Conservation (phyloP, 2,329 filamentous ascomycete species). For the Arthrobotrys pseudoclavata region DNA sequence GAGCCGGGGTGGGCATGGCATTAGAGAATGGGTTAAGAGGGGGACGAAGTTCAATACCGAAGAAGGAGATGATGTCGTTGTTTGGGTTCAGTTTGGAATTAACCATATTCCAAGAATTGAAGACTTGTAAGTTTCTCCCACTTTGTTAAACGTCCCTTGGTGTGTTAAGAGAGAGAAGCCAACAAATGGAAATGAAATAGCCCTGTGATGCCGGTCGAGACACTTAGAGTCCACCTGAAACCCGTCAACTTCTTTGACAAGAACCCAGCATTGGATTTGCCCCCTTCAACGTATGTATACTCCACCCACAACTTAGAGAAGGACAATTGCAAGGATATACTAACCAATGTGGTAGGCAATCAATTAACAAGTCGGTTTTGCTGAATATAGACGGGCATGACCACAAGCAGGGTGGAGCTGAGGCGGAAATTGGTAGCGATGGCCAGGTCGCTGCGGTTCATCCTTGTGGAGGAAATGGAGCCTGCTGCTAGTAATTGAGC, state of each 20-base stretch:
- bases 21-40: constrained; percentile 70
- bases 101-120: constrained; percentile 76
- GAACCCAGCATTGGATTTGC: constrained; percentile 71
- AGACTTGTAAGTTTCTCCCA: constrained; percentile 69
- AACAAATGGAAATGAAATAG: constrained; percentile 14
- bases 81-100: constrained; percentile 72
- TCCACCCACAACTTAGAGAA: background rate
- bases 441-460: constrained; percentile 36
- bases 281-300: constrained; percentile 67
- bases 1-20: constrained; percentile 70
- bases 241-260: constrained; percentile 71
- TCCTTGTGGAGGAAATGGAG: background rate
- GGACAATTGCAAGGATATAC: background rate
- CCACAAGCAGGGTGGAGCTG: constrained; percentile 51
- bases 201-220: constrained; percentile 77
- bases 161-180: background rate
- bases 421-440: too few relatives aligned
- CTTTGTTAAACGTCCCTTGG: background rate
- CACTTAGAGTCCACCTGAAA: constrained; percentile 69
- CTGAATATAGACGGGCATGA: constrained; percentile 10
- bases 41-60: constrained; percentile 67
- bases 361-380: constrained; percentile 42
- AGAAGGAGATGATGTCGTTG: constrained; percentile 71
- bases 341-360: constrained; percentile 33
- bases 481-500: constrained; percentile 31